Evolutionary conservation across 2,329 filamentous ascomycete species (phyloP), one percentile per base, ranked within the genome.

Genomic region (Cercospora canescens): DNA sequence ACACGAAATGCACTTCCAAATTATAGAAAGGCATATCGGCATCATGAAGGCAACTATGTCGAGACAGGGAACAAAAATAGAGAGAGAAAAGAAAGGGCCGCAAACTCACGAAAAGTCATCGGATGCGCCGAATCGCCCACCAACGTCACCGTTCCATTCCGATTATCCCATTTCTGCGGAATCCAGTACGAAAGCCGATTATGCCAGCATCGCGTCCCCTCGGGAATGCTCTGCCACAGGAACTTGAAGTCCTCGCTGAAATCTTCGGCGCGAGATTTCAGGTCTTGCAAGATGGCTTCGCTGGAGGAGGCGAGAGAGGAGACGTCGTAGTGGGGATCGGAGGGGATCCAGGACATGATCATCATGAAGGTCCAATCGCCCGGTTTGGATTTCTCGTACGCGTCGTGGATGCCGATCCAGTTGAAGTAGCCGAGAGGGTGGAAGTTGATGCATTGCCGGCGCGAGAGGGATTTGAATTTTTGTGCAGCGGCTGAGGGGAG

Each of bases 61-160:
- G n/a, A n/a, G 14, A 35, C 3, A 35, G 14, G 8, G 14, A 35
- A 2, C 32, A 35, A 35, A 35, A 35, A 11, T 2, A 35, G 14
- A 9, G 14, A 35, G 32, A 35, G 14, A 35, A 35, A 35, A 35
- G 14, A 35, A 32, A 32, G 30, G 9, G 9, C 30, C 30, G 9
- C 30, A 32, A 34, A 64, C 64, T 64, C 59, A 67, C 63, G 63
- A 62, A 70, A 70, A 45, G 68, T 70, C 81, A 84, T 84, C 0
- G 82, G 79, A 72, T 85, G 76, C 4, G 80, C 81, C 18, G 78
- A 76, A 54, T 76, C 72, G 28, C 79, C 81, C 3, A 72, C 73
- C 5, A 80, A 67, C 3, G 72, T 76, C 16, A 75, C 71, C 7
- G 71, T 70, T n/a, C 75, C 75, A 24, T 69, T 64, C 24, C 60